Evolutionary conservation across 768 basidiomycete species (phyloP), one percentile per base, ranked within the genome.

Genomic region (Butyriboletus loyo): DNA sequence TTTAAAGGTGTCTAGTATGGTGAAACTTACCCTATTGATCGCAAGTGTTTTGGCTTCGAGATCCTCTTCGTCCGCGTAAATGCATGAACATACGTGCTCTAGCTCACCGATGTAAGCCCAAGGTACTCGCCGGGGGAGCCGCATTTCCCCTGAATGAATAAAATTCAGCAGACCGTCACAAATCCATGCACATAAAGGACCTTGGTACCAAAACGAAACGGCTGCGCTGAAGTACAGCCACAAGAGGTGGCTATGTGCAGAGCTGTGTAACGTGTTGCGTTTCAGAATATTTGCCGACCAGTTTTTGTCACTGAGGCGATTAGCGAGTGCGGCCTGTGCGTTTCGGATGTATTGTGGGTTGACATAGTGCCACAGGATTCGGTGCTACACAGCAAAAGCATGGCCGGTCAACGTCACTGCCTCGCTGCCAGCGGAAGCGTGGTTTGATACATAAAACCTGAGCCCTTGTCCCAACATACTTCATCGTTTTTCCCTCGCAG

Each of bases 41-140:
- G 89, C 87, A 11, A 72, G 70, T 1, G 60, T 55, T 66, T 82
- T 84, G 11, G 83, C 67, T n/a, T 79, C 75, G 24, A 79, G 46
- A 60, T 85, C 82, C 27, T 76, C 75, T 46, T 86, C 81, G 58
- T 87, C 84, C 7, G 75, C 66, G 64, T 81, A 94, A 56, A 95
- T 85, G 80, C 84, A 89, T 3, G 81, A 71, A 68, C 84, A 90
- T 11, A 92, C 72, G 58, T 88, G 79, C 50, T 91, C 88, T 6
- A 94, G 73, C 63, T 94, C 92, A 31, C 69, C 60, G 8, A 83
- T 66, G 32, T 79, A 77, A 14, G 82, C 69, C 92, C 92, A 95
- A 5, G 91, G 89, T 0, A 90, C 86, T 30, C 91, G 81, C 46
- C 87, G 82, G 50, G 92, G 92, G 21, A 90, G 77, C 55, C 79